phyloP scores from a whole-genome alignment of 768 basidiomycete species.

The Mycena alexandri region DNA sequence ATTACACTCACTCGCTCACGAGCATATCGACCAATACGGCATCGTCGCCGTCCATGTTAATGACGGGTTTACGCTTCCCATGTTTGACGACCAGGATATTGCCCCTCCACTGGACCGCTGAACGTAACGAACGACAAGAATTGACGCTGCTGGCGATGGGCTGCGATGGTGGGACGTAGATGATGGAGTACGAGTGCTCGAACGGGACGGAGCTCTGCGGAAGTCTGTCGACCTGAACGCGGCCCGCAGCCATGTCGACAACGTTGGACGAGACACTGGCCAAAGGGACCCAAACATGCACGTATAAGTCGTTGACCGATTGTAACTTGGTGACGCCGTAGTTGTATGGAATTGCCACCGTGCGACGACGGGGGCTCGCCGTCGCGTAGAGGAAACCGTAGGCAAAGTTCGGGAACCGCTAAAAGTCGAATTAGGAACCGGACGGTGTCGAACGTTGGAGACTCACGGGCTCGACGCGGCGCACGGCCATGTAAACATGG shows the following conservation, averaged over 20 bases:
- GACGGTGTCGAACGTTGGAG: neutral
- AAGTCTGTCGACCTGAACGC: neutral
- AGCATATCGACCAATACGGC: neutral
- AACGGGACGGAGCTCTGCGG: neutral
- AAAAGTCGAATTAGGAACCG: neutral
- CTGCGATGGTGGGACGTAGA: too few species aligned
- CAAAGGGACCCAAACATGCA: neutral
- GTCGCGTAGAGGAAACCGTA: too few species aligned
- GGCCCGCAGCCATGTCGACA: neutral
- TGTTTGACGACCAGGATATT: slow-evolving; percentile 11
- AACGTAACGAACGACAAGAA: neutral
- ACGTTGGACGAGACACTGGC: neutral
- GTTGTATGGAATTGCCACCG: neutral
- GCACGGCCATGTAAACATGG: neutral
- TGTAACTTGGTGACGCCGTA: neutral
- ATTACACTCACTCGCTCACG: slow-evolving; percentile 1
- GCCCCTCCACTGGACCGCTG: neutral
- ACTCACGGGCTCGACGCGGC: neutral
- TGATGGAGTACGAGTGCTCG: neutral
- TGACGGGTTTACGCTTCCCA: slow-evolving; percentile 12
- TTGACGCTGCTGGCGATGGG: neutral
- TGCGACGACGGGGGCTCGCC: too few species aligned
- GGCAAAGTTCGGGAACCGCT: neutral
- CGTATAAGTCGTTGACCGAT: slow-evolving; percentile 2
- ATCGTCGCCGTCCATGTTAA: slow-evolving; percentile 2